phyloP scores from a whole-genome alignment of 163 green algal genomes.

The Prototheca cutis region DNA sequence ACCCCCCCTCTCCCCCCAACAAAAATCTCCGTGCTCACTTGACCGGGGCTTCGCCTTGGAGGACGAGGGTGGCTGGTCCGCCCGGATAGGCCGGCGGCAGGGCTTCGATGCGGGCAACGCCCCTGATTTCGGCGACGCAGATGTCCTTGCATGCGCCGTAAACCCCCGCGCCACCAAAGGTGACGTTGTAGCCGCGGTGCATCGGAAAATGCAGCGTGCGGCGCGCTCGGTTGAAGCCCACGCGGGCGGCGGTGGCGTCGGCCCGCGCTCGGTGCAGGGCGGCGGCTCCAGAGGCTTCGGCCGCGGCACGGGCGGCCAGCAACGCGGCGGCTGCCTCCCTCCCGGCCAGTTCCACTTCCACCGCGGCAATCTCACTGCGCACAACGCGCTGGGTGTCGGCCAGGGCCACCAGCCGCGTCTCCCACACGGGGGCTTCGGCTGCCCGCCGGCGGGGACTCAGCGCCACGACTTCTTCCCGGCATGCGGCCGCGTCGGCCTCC shows the following conservation, averaged over 20 bases:
- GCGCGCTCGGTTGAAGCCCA: constrained; percentile 52
- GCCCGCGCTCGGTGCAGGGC: constrained; percentile 50
- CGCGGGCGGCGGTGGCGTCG: constrained; percentile 36
- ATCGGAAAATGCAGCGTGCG: constrained; percentile 57
- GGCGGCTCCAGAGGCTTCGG: constrained; percentile 38
- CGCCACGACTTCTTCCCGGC: constrained; percentile 21
- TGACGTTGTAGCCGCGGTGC: constrained; percentile 55
- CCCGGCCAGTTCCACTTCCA: constrained; percentile 49
- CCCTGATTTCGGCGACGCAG: constrained; percentile 49
- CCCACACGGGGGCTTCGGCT: constrained; percentile 39
- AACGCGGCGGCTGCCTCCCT: constrained; percentile 35
- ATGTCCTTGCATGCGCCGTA: constrained; percentile 63
- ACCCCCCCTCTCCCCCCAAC: too few species aligned
- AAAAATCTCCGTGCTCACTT: too few species aligned
- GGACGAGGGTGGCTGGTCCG: not conserved
- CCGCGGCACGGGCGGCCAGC: constrained; percentile 28
- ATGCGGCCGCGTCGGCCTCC: constrained; percentile 14
- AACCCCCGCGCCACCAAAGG: constrained; percentile 53
- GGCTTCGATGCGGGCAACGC: constrained; percentile 22
- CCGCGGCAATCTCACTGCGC: constrained; percentile 44
- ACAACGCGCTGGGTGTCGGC: constrained; percentile 67
- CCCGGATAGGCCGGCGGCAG: not conserved
- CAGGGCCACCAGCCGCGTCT: constrained; percentile 44
- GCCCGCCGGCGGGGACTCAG: constrained; percentile 2
- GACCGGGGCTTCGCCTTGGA: not conserved